These are phyloP conservation scores for Trichoderma cornu-damae DNA, from an alignment of 2,329 filamentous ascomycete genomes.

Conservation along the genomic window DNA sequence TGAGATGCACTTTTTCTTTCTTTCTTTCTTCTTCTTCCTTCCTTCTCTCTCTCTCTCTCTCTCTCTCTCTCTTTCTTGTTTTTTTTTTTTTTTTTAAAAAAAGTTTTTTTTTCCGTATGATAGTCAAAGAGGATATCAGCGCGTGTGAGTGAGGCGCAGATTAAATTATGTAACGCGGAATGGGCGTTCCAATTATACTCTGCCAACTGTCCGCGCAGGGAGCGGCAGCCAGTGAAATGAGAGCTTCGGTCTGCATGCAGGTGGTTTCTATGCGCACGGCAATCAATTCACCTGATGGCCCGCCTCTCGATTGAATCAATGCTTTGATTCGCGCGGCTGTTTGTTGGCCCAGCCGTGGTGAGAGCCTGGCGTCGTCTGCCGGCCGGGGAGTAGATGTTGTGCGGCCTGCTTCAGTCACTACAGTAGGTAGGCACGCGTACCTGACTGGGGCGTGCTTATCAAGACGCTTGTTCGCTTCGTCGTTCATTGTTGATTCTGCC, in stretches of 20 bases:
- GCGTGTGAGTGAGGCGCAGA: not conserved
- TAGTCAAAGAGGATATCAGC: not conserved
- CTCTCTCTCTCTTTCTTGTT: too few species aligned
- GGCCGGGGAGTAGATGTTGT: not conserved
- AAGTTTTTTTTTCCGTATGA: not conserved
- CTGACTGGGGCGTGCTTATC: not conserved
- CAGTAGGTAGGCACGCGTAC: too few species aligned
- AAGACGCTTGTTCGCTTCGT: not conserved
- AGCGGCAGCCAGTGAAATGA: constrained; percentile 6
- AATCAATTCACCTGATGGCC: not conserved
- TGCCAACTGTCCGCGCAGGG: constrained; percentile 15
- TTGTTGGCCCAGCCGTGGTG: not conserved
- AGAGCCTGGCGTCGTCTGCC: not conserved
- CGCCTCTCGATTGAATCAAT: not conserved
- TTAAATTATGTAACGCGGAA: not conserved
- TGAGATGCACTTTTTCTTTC: not conserved
- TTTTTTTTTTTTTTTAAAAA: too few species aligned
- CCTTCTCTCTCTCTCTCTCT: too few species aligned
- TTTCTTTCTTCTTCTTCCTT: not conserved
- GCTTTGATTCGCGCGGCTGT: constrained; percentile 1
- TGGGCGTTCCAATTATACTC: constrained; percentile 8
- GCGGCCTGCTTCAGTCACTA: not conserved
- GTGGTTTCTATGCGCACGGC: constrained; percentile 3
- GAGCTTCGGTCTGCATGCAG: constrained; percentile 11
- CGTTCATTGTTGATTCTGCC: not conserved